Evolutionary conservation across 805 yeast genomes (phyloP), one percentile per base, ranked within the genome.

Genomic region (Yarrowia sp.): DNA sequence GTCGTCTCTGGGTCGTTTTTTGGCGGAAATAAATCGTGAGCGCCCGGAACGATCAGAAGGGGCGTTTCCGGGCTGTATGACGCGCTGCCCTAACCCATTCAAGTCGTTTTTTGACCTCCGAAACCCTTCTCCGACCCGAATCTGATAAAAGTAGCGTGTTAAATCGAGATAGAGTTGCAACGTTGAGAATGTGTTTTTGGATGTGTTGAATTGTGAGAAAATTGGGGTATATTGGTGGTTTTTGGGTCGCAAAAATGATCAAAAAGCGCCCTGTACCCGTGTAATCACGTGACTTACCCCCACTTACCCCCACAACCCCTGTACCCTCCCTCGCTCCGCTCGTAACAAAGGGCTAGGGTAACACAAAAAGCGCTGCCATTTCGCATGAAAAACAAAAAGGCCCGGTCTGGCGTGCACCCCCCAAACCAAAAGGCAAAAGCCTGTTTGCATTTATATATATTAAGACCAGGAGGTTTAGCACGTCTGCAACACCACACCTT

Each of bases 121-220:
- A 14, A 6, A 1, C 4, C 14, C 2, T 16, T n/a, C 29, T 12
- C 32, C 9, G 39, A 21, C 27, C 41, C 58, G 58, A 33, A 51
- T 51, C 58, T 35, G 58, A 51, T 51, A 51, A 51, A 51, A 51
- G 24, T n/a, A 35, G 32, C 38, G 22, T 22, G 58, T 22, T 25
- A 12, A 51, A n/a, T 2, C 13, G 21, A 24, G 41, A 51, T 51
- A 51, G 32, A 35, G 58, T 51, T 51, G 41, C 47, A 33, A 35
- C 58, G 41, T 22, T 51, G 24, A 24, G 31, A 24, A 24, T 41
- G 31, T 39, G 44, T 3, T n/a, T n/a, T n/a, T n/a, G n/a, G n/a
- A n/a, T n/a, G n/a, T n/a, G n/a, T n/a, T n/a, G n/a, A n/a, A 25
- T 16, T 12, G 21, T 12, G 14, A 14, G 9, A 18, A 18, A 18